phyloP scores from a whole-genome alignment of 805 yeast genomes.

The Saturnispora ahearnii region DNA sequence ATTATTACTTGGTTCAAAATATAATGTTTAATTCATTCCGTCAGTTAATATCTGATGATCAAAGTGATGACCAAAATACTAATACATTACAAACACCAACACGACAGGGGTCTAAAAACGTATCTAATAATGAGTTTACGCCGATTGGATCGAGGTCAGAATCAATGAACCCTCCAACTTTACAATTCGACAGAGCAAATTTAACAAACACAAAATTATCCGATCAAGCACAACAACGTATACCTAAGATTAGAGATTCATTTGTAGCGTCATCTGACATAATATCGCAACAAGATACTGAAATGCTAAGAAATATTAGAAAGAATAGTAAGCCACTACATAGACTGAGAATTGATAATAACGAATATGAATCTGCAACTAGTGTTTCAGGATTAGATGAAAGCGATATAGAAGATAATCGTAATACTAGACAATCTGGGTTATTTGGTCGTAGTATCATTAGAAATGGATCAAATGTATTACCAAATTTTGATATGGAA shows the following conservation, averaged over 20 bases:
- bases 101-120: not conserved
- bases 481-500: slow-evolving; percentile 19
- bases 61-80: slow-evolving; percentile 7
- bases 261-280: not conserved
- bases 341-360: slow-evolving; percentile 4
- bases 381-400: slow-evolving; percentile 16
- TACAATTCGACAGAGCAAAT: slow-evolving; percentile 3
- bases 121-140: slow-evolving; percentile 9
- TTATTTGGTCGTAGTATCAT: slow-evolving; percentile 11
- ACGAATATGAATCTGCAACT: slow-evolving; percentile 13
- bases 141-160: slow-evolving; percentile 12
- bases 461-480: slow-evolving; percentile 19
- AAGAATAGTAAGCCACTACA: slow-evolving; percentile 2
- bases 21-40: slow-evolving; percentile 24
- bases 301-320: slow-evolving; percentile 1
- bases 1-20: not conserved
- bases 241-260: slow-evolving; percentile 1
- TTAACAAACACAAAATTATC: not conserved
- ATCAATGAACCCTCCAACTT: not conserved
- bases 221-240: not conserved
- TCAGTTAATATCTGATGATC: slow-evolving; percentile 26
- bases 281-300: slow-evolving; percentile 5
- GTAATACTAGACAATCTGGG: slow-evolving; percentile 7
- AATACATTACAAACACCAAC: slow-evolving; percentile 1
- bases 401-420: slow-evolving; percentile 15